Percentiles rank a stretch among this genome's conserved stretches.
These are phyloP conservation scores for Bondarzewia mesenterica DNA, from an alignment of 1,284 basidiomycete species.

Conservation along the genomic window DNA sequence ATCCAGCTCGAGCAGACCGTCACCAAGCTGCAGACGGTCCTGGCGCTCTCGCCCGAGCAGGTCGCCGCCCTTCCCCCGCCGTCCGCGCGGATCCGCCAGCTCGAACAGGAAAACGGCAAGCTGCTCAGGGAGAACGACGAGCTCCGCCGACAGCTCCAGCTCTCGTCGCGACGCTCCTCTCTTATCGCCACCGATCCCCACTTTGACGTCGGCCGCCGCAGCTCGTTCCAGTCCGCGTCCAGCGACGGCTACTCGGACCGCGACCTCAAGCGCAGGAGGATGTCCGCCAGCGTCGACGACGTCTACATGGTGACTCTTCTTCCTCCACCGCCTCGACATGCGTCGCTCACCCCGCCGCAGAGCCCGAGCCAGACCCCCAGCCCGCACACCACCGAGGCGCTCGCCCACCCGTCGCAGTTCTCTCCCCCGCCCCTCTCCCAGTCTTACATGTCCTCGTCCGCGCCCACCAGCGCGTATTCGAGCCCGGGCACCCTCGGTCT, in stretches of 20 bases:
- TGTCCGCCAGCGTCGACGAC: conserved; percentile 41
- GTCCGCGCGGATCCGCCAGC: conserved; percentile 60
- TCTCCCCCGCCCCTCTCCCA: conserved; percentile 9
- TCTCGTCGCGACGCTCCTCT: conserved; percentile 10
- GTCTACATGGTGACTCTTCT: conserved; percentile 43
- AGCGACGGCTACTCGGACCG: conserved; percentile 35
- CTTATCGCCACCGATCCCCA: conserved; percentile 11
- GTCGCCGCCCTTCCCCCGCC: conserved; percentile 62
- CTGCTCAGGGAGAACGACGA: conserved; percentile 65
- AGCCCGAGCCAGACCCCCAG: conserved; percentile 24
- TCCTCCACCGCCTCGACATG: not conserved
- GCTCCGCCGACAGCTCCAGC: conserved; percentile 47
- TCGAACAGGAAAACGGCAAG: conserved; percentile 65
- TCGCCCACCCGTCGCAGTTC: conserved; percentile 8
- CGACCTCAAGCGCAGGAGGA: conserved; percentile 50
- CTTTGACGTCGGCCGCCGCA: conserved; percentile 19
- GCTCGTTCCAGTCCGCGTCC: conserved; percentile 12
- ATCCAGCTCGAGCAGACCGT: conserved; percentile 72
- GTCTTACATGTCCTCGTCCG: conserved; percentile 10
- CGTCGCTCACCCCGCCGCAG: conserved; percentile 12
- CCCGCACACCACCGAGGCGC: conserved; percentile 11
- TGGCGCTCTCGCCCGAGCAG: conserved; percentile 63
- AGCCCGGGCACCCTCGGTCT: conserved; percentile 10
- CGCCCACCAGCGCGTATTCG: conserved; percentile 9
- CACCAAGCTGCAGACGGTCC: conserved; percentile 65